Evolutionary conservation across 1,284 basidiomycete species (phyloP), one percentile per base, ranked within the genome.

Genomic region (Inonotus hispidus): DNA sequence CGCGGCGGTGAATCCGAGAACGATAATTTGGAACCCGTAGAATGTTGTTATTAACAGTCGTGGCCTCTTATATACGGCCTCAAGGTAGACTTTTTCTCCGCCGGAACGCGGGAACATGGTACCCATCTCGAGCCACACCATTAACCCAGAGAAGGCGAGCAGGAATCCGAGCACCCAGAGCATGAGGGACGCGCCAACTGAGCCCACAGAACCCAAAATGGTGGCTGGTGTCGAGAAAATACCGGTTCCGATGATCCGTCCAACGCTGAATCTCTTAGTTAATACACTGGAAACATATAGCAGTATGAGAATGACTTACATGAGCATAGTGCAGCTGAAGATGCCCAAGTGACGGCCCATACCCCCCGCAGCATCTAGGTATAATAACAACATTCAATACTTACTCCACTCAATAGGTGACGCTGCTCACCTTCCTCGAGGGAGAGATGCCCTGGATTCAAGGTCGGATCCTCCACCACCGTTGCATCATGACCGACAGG

Each of bases 141-240:
- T 79, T 23, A 82, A 69, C 0, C 83, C 83, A 50, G 75, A 77
- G 58, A 78, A 77, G 0, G 82, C 81, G 8, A 84, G 73, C 6
- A 78, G 37, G 60, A 81, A 81, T 1, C 82, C 82, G 37, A 82
- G 75, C 1, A 82, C 77, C 82, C 82, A 84, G 45, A 83, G 77
- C 72, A 83, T 75, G 11, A 82, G 71, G 0, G 79, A 81, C 1
- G 81, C 79, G 5, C 82, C 82, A 13, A 82, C 72, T 1, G 79
- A 82, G 16, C 77, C 77, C 0, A 81, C 78, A 0, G 78, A 75
- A 0, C 65, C 69, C 32, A 83, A 66, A 65, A 86, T 85, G 0
- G 80, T 82, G 0, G 82, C 82, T 0, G 83, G 82, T 0, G 84
- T 85, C 0, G 83, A 83, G 70, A 86, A 86, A 60, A 85, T 83